phyloP scores from a whole-genome alignment of 2,329 filamentous ascomycete species.

The Colletotrichum sp. region DNA sequence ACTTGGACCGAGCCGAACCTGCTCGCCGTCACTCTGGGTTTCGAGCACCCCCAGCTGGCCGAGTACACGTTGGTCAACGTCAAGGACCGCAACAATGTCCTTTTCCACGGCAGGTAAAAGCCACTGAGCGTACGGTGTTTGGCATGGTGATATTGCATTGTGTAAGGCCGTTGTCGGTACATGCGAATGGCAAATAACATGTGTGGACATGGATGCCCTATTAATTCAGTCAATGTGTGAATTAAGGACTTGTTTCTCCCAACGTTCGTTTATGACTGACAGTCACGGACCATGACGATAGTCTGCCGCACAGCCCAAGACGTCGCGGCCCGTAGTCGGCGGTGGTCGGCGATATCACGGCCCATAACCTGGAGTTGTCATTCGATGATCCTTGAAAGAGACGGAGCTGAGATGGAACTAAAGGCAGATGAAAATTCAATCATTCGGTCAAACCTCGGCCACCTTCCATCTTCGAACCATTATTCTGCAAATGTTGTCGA shows the following conservation, averaged over 20 bases:
- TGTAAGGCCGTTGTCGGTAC: neutral
- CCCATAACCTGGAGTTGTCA: neutral
- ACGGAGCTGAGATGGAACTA: neutral
- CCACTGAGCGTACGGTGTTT: neutral
- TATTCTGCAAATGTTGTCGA: neutral
- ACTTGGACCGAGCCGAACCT: slow-evolving; percentile 29
- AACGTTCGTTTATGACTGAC: neutral
- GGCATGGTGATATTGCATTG: neutral
- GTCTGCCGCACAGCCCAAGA: neutral
- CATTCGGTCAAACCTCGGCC: neutral
- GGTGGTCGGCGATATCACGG: neutral
- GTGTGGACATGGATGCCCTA: neutral
- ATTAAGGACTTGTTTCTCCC: neutral
- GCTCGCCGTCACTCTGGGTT: slow-evolving; percentile 21
- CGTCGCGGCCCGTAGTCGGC: neutral
- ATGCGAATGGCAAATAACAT: neutral
- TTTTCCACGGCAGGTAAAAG: neutral
- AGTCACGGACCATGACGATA: neutral
- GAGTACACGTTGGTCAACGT: slow-evolving; percentile 29
- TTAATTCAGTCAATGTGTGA: neutral
- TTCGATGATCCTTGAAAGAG: neutral
- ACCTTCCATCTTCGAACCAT: neutral
- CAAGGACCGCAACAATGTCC: slow-evolving; percentile 19
- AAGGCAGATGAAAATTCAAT: neutral
- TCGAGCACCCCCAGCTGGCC: slow-evolving; percentile 14